These are phyloP conservation scores for Rutidosis leptorrhynchoides DNA, from an alignment of 129 eudicot genomes.

Conservation along the genomic window DNA sequence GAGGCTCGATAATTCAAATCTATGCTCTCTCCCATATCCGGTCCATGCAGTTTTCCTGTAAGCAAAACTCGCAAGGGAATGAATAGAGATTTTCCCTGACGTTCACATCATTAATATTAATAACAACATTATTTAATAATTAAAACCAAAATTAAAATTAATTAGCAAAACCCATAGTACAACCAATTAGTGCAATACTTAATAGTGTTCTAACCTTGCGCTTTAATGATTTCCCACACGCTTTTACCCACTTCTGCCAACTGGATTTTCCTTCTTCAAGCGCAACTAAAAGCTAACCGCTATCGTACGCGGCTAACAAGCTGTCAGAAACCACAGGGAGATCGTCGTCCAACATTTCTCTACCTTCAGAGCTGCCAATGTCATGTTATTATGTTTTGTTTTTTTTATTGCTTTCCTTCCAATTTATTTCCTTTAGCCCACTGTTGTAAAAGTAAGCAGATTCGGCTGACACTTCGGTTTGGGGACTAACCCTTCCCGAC, in stretches of 20 bases:
- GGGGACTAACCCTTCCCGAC: no score
- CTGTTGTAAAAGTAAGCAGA: no score
- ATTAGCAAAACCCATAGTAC: neutral
- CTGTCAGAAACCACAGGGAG: conserved; percentile 66
- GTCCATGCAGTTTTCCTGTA: conserved; percentile 96
- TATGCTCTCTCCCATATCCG: conserved; percentile 67
- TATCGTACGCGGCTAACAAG: conserved; percentile 75
- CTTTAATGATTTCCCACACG: conserved; percentile 66
- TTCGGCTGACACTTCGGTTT: no score
- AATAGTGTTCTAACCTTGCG: conserved; percentile 68
- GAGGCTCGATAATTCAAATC: conserved; percentile 56
- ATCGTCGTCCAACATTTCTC: conserved; percentile 55
- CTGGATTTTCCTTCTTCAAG: conserved; percentile 72
- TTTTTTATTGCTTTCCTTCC: neutral
- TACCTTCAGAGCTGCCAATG: conserved; percentile 69
- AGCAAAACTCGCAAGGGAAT: conserved; percentile 91
- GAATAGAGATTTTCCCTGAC: conserved; percentile 87
- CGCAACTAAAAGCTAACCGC: conserved; percentile 62
- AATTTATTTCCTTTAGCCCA: neutral
- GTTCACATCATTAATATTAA: conserved; percentile 5
- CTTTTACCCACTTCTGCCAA: conserved; percentile 88
- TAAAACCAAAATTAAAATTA: no score
- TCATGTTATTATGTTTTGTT: neutral
- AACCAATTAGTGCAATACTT: neutral
- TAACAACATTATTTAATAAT: neutral